These are phyloP conservation scores for Fusarium secorum DNA, from an alignment of 2,329 filamentous ascomycete genomes.

Conservation along the genomic window DNA sequence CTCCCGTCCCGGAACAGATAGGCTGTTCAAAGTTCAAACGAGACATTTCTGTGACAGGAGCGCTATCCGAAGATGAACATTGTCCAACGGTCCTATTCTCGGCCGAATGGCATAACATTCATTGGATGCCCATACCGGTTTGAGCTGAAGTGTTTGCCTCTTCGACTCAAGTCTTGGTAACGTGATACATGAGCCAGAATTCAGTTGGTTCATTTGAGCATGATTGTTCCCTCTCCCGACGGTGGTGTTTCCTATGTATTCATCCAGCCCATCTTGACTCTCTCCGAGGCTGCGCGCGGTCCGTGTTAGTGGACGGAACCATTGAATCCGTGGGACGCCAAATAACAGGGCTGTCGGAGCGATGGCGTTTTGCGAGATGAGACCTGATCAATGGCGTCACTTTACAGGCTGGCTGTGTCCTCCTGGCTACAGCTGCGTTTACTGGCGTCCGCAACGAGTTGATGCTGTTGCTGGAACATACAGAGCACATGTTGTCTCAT, in stretches of 20 bases:
- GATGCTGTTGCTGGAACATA: background rate
- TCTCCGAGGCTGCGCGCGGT: constrained; percentile 10
- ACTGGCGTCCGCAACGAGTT: background rate
- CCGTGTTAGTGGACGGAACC: constrained; percentile 14
- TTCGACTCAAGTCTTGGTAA: background rate
- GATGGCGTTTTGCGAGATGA: background rate
- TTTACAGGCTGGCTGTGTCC: background rate
- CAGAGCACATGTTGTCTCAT: background rate
- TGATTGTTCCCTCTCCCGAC: background rate
- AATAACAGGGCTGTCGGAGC: constrained; percentile 3
- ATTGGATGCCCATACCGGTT: background rate
- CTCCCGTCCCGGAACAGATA: background rate
- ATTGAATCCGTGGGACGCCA: constrained; percentile 9
- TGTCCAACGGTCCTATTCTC: constrained; percentile 37
- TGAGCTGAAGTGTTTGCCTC: background rate
- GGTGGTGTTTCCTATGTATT: background rate
- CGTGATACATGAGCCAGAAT: background rate
- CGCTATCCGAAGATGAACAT: constrained; percentile 18
- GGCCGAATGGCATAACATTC: constrained; percentile 16
- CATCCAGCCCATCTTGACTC: background rate
- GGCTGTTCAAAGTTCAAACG: background rate
- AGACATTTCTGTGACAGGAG: constrained; percentile 11
- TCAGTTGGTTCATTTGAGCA: background rate
- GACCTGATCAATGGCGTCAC: constrained; percentile 13
- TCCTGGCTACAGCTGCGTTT: background rate